Evolutionary conservation across 2,329 filamentous ascomycete species (phyloP).

Genomic region (Zasmidium angulare): DNA sequence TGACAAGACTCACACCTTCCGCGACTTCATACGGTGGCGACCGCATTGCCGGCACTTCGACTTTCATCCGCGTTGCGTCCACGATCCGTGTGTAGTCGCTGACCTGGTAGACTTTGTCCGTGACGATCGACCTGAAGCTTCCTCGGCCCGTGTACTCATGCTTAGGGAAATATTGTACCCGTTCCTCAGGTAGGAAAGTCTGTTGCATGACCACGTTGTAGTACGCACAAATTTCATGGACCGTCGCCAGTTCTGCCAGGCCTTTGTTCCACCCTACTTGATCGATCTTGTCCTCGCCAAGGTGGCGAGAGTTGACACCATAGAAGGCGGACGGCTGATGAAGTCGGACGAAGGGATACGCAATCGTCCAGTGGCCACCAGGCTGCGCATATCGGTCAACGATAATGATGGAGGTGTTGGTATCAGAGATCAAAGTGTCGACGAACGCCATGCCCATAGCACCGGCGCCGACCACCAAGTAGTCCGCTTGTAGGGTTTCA

Average conservation of each 20-base stretch:
- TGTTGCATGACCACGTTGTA: constrained; percentile 19
- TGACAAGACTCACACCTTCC: constrained; percentile 6
- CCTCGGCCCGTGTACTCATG: constrained; percentile 17
- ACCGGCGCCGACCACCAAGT: constrained; percentile 22
- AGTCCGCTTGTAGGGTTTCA: no score
- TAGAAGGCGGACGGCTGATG: constrained; percentile 25
- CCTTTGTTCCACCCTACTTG: constrained; percentile 25
- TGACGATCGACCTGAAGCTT: constrained; percentile 12
- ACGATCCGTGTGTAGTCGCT: constrained; percentile 16
- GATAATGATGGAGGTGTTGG: constrained; percentile 9
- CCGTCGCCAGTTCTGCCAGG: constrained; percentile 16
- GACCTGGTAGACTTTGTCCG: constrained; percentile 10
- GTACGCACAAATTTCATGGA: constrained; percentile 19
- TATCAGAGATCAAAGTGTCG: constrained; percentile 17
- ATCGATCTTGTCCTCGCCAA: constrained; percentile 18
- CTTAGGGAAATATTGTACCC: constrained; percentile 20
- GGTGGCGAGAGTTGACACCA: constrained; percentile 19
- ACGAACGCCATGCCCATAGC: constrained; percentile 24
- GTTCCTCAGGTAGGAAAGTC: constrained; percentile 19
- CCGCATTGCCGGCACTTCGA: constrained; percentile 20
- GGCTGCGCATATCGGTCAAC: background rate
- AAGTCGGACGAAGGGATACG: constrained; percentile 23
- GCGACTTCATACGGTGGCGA: constrained; percentile 16
- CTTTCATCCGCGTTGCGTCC: constrained; percentile 21
- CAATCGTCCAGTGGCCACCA: constrained; percentile 19